Evolutionary conservation across 768 basidiomycete species (phyloP).

Genomic region (Tylopilus cervinicoccineus): DNA sequence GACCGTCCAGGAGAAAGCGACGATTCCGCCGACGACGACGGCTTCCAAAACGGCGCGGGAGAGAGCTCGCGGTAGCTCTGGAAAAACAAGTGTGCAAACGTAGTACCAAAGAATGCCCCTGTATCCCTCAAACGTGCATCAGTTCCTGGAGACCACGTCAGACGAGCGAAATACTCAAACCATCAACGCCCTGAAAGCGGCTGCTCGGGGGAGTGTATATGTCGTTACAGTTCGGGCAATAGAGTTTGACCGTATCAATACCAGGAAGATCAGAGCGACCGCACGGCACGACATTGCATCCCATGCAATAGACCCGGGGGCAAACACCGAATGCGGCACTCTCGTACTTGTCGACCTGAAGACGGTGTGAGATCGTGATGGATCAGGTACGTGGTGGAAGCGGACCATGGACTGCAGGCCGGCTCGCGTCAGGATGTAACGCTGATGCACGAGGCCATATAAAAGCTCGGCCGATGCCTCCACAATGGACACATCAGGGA

Average conservation of each 20-base stretch:
- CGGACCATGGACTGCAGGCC: constrained; percentile 92
- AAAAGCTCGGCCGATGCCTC: constrained; percentile 97
- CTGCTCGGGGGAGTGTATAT: constrained; percentile 94
- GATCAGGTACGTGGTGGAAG: constrained; percentile 14
- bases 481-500: constrained; percentile 97
- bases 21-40: constrained; percentile 47
- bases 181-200: constrained; percentile 94
- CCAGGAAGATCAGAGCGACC: constrained; percentile 95
- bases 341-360: constrained; percentile 94
- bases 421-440: constrained; percentile 92
- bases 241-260: constrained; percentile 95
- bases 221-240: constrained; percentile 97
- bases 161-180: constrained; percentile 37
- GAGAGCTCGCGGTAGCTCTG: constrained; percentile 96
- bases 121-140: constrained; percentile 18
- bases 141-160: constrained; percentile 7
- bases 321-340: constrained; percentile 86
- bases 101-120: constrained; percentile 99
- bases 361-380: constrained; percentile 12
- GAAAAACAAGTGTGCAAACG: constrained; percentile 98
- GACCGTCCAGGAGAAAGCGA: constrained; percentile 55
- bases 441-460: constrained; percentile 96
- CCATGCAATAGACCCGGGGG: constrained; percentile 91
- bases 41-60: constrained; percentile 88
- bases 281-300: constrained; percentile 88